These are phyloP conservation scores for Kingdonia uniflora DNA, from an alignment of 164 flowering plant species.

Conservation along the genomic window DNA sequence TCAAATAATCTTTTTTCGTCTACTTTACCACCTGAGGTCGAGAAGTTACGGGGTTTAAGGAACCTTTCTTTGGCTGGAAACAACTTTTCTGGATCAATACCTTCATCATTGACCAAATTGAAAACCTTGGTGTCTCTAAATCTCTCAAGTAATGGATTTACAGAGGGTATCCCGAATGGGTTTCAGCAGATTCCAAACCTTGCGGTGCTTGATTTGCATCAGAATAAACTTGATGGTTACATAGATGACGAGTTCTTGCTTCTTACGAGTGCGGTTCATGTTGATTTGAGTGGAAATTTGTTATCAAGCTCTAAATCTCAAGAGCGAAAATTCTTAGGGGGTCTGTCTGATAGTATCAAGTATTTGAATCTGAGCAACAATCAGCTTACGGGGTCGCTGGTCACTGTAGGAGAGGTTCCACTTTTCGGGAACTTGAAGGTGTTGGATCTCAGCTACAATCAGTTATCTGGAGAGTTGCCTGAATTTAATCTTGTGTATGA, in stretches of 20 bases:
- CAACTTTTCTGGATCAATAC: slow-evolving; percentile 76
- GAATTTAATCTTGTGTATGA: slow-evolving; percentile 78
- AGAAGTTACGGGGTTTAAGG: slow-evolving; percentile 40
- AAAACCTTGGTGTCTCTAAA: slow-evolving; percentile 49
- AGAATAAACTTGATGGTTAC: slow-evolving; percentile 57
- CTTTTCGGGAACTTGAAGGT: slow-evolving; percentile 40
- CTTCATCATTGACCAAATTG: slow-evolving; percentile 45
- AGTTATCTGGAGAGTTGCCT: slow-evolving; percentile 82
- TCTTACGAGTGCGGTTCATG: slow-evolving; percentile 46
- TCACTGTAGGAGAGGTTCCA: slow-evolving; percentile 28
- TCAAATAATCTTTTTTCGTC: slow-evolving; percentile 69
- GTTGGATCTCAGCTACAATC: slow-evolving; percentile 91
- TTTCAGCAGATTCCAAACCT: slow-evolving; percentile 49
- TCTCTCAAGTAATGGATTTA: slow-evolving; percentile 63
- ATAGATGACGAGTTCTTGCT: slow-evolving; percentile 57
- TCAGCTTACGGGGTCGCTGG: slow-evolving; percentile 34
- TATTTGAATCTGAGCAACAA: slow-evolving; percentile 50
- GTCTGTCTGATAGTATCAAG: slow-evolving; percentile 55
- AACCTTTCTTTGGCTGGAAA: slow-evolving; percentile 84
- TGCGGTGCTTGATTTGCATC: slow-evolving; percentile 73
- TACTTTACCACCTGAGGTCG: slow-evolving; percentile 52
- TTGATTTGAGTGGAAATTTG: slow-evolving; percentile 81
- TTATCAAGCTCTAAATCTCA: slow-evolving; percentile 35
- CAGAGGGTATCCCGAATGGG: slow-evolving; percentile 50
- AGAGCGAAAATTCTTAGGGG: slow-evolving; percentile 41